A percentile compares a stretch with the other conserved stretches of the same genome.
Evolutionary conservation across 495 filamentous ascomycete genomes (phyloP).

Genomic region (Lasiosphaeria hispida): DNA sequence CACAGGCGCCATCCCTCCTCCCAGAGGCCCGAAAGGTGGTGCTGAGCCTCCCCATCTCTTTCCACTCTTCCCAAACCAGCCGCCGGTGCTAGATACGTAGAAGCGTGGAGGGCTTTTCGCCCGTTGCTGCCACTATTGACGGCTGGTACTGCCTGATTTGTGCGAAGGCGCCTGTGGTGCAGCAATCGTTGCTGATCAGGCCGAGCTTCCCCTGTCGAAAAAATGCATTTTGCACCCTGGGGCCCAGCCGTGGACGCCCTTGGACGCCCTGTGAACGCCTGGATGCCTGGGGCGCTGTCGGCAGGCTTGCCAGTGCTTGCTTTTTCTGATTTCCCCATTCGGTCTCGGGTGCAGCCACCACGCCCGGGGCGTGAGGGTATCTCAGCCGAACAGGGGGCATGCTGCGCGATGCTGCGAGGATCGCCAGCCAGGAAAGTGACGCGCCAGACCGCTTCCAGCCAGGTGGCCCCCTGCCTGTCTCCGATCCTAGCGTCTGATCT

Average conservation of each 20-base stretch:
- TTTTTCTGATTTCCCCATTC: conserved; percentile 3
- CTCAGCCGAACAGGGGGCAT: neutral
- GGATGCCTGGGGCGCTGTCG: neutral
- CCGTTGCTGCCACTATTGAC: conserved; percentile 19
- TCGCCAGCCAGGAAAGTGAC: conserved; percentile 32
- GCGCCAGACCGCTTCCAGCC: conserved; percentile 27
- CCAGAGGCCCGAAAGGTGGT: conserved; percentile 5
- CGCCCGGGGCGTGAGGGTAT: conserved; percentile 18
- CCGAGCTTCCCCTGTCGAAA: conserved; percentile 14
- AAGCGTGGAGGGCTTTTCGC: conserved; percentile 10
- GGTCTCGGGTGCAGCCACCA: neutral
- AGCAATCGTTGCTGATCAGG: conserved; percentile 16
- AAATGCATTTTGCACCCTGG: conserved; percentile 7
- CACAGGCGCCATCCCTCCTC: conserved; percentile 9
- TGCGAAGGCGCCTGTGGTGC: conserved; percentile 19
- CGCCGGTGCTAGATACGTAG: conserved; percentile 7
- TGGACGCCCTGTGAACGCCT: too few species aligned
- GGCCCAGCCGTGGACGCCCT: conserved; percentile 2
- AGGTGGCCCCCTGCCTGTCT: conserved; percentile 17
- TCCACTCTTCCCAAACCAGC: conserved; percentile 17
- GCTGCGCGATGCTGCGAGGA: conserved; percentile 28
- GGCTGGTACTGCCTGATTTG: conserved; percentile 18
- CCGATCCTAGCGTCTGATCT: conserved; percentile 34
- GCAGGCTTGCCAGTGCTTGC: conserved; percentile 6
- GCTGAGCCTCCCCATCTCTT: neutral